phyloP scores from a whole-genome alignment of 768 basidiomycete genomes.

The Russula virescens region DNA sequence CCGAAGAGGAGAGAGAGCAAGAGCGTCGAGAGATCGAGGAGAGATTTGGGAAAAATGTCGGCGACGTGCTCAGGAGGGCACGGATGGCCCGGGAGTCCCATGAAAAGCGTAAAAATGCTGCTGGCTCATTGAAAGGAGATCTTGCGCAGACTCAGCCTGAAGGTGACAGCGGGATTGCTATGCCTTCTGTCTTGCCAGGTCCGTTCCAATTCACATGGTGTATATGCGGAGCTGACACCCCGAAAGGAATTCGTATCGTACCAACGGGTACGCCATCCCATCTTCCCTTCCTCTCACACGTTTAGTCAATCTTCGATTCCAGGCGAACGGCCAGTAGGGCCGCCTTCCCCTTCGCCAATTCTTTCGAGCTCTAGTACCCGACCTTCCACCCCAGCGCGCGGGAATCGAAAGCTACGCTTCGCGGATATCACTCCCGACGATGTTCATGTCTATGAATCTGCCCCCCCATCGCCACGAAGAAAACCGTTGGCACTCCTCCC shows the following conservation, averaged over 20 bases:
- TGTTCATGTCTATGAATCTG: conserved; percentile 78
- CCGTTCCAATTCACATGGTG: not conserved
- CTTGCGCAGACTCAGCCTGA: not conserved
- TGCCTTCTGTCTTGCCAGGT: not conserved
- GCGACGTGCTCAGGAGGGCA: conserved; percentile 54
- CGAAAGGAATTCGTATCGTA: not conserved
- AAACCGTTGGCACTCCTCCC: conserved; percentile 54
- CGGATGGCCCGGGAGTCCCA: conserved; percentile 42
- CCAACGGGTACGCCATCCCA: conserved; percentile 1
- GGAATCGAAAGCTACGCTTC: conserved; percentile 57
- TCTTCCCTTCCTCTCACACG: not conserved
- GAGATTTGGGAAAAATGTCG: conserved; percentile 62
- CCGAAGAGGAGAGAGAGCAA: conserved; percentile 58
- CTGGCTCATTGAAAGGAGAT: not conserved
- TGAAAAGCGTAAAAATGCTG: conserved; percentile 11
- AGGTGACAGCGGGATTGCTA: too few relatives aligned
- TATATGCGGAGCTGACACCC: not conserved
- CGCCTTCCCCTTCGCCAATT: conserved; percentile 34
- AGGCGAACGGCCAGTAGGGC: not conserved
- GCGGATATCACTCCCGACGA: conserved; percentile 69
- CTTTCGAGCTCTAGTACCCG: conserved; percentile 48
- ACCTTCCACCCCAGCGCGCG: conserved; percentile 46
- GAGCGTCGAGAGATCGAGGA: conserved; percentile 64
- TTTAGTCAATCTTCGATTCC: not conserved
- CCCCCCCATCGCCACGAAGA: conserved; percentile 67